Percentiles rank a stretch among this genome's conserved stretches.
phyloP scores from a whole-genome alignment of 345 rosid genomes.

The Draba incana region DNA sequence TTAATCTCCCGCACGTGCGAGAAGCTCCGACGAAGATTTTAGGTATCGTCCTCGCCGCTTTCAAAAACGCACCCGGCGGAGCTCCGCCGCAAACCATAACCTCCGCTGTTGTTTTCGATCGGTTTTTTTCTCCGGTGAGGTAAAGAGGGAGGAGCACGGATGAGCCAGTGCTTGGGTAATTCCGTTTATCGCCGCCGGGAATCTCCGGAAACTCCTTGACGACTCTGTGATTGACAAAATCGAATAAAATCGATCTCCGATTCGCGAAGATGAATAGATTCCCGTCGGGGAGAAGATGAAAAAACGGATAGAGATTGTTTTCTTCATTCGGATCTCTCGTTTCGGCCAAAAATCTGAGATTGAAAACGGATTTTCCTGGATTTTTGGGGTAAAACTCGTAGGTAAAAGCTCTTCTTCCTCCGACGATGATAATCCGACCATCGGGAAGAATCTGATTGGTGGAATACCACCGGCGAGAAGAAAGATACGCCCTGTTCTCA shows the following conservation, averaged over 20 bases:
- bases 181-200: slow-evolving; percentile 68
- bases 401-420: slow-evolving; percentile 67
- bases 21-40: slow-evolving; percentile 59
- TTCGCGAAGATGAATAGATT: slow-evolving; percentile 83
- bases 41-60: slow-evolving; percentile 43
- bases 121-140: slow-evolving; percentile 29
- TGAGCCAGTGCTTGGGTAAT: slow-evolving; percentile 83
- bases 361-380: slow-evolving; percentile 35
- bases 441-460: slow-evolving; percentile 80
- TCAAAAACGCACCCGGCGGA: slow-evolving; percentile 55
- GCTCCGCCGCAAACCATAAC: slow-evolving; percentile 85
- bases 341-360: slow-evolving; percentile 60
- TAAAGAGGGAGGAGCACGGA: slow-evolving; percentile 75
- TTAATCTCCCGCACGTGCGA: slow-evolving; percentile 67
- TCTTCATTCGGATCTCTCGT: slow-evolving; percentile 68
- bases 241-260: slow-evolving; percentile 60
- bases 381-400: slow-evolving; percentile 71
- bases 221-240: slow-evolving; percentile 50
- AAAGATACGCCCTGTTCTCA: slow-evolving; percentile 44
- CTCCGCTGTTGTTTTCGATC: slow-evolving; percentile 49
- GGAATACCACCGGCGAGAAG: slow-evolving; percentile 76
- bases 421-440: slow-evolving; percentile 68
- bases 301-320: slow-evolving; percentile 84
- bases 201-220: slow-evolving; percentile 63
- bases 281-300: slow-evolving; percentile 74